Base-by-base conservation (phyloP, 495 filamentous ascomycete genomes). In the Penicillium canescens region DNA sequence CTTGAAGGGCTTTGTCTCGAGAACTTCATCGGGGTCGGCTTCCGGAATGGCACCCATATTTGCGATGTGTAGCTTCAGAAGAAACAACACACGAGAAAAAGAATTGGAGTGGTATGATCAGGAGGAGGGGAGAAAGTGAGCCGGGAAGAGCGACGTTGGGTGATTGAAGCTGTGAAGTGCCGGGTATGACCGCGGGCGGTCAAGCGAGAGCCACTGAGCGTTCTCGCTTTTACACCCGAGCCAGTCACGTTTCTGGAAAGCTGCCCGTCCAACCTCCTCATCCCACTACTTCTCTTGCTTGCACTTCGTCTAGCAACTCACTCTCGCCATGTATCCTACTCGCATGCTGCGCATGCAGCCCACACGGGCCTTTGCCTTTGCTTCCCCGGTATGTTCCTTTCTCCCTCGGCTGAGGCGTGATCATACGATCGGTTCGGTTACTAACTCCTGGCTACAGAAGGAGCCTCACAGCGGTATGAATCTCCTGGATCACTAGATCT, bases 1-100 rank as follows among this genome's bases (percentile, higher is more conserved):
- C 87, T 99, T 99, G 88, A 99, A 99, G 75, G 94, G 94, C 85
- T 96, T 99, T 74, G 92, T 96, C 75, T 74, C 76, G 46, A 89
- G 85, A 73, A 87, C 87, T 69, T 96, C 89, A 57, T 86, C 85
- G 59, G 91, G 89, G 80, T 97, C 94, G 65, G 86, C 89, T 91
- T 97, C 67, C 61, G 74, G 74, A 72, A 79, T 77, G 47, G 68
- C 71, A 76, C 74, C 72, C 76, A 79, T 79, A 67, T 73, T 77
- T 67, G 53, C 60, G 59, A 62, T 51, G 53, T 57, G 59, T 60
- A 65, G 56, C 46, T 68, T 67, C 61, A 39, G 40, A 42, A 47
- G 57, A 59, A 60, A 51, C 46, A 54, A 60, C 52, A 55, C 56
- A 53, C 38, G 38, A 33, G 36, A 56, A 31, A 23, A 56, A 53